A percentile compares a stretch with the other conserved stretches of the same genome.
These are phyloP conservation scores for Glycine tomentella DNA, from an alignment of 306 rosid genomes.

Conservation along the genomic window DNA sequence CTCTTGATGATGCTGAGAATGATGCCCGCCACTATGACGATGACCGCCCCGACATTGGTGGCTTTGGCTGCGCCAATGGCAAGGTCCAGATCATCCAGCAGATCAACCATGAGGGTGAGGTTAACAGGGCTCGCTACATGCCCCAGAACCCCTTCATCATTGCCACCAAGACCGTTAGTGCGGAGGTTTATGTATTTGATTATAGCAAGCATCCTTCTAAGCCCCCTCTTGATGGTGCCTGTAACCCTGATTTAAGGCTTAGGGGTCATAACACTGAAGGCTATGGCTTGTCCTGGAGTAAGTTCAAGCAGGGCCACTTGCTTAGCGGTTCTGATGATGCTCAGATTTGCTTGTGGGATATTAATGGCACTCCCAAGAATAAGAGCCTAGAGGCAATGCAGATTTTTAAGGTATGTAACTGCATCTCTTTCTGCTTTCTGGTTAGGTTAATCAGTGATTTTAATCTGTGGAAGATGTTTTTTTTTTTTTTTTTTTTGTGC, in stretches of 20 bases:
- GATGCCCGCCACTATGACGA: slow-evolving; percentile 96
- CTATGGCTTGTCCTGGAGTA: slow-evolving; percentile 97
- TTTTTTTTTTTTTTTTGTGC: too few relatives aligned
- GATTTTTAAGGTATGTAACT: slow-evolving; percentile 75
- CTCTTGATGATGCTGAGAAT: slow-evolving; percentile 91
- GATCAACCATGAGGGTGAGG: slow-evolving; percentile 98
- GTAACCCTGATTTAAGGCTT: slow-evolving; percentile 91
- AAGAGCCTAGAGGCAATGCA: slow-evolving; percentile 80
- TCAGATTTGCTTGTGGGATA: slow-evolving; percentile 98
- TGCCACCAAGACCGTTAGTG: slow-evolving; percentile 92
- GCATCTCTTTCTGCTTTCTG: background rate
- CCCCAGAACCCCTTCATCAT: slow-evolving; percentile 89
- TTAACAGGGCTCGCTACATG: slow-evolving; percentile 95
- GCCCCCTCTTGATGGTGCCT: slow-evolving; percentile 94
- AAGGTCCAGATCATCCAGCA: slow-evolving; percentile 98
- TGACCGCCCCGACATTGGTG: slow-evolving; percentile 81
- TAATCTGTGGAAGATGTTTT: background rate
- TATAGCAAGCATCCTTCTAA: slow-evolving; percentile 96
- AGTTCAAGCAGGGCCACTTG: slow-evolving; percentile 89
- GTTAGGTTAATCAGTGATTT: background rate
- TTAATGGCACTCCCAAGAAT: slow-evolving; percentile 79
- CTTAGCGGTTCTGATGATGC: slow-evolving; percentile 99
- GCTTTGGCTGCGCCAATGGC: slow-evolving; percentile 91
- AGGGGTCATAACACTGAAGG: slow-evolving; percentile 97
- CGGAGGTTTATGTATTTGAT: slow-evolving; percentile 94